These are phyloP conservation scores for Fraxinus platypoda DNA, from an alignment of 305 asterid species.

Conservation along the genomic window DNA sequence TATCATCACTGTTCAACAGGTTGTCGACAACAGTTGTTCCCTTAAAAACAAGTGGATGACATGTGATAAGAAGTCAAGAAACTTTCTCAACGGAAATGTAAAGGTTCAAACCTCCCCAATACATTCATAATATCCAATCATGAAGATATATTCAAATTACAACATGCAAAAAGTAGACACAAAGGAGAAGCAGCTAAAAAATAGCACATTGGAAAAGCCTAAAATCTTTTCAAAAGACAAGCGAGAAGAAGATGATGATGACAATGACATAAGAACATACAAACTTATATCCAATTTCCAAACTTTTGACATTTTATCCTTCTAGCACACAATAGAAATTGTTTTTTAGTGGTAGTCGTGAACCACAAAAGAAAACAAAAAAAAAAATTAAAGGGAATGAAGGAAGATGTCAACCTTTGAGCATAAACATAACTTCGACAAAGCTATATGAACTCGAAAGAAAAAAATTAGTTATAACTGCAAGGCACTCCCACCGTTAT, in stretches of 20 bases:
- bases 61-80: neutral
- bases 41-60: conserved; percentile 37
- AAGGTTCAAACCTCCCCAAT: neutral
- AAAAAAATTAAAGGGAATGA: neutral
- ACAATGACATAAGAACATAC: neutral
- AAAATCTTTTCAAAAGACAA: neutral
- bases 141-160: conserved; percentile 7
- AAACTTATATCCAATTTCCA: neutral
- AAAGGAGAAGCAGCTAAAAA: neutral
- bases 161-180: neutral
- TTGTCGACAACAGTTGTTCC: conserved; percentile 95
- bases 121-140: neutral
- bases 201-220: neutral
- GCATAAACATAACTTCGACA: conserved; percentile 15
- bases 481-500: neutral
- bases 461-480: neutral
- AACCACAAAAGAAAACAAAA: neutral
- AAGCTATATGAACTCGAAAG: neutral
- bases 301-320: neutral
- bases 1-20: conserved; percentile 86
- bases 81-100: neutral
- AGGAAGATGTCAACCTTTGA: neutral
- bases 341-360: neutral
- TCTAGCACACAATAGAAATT: neutral
- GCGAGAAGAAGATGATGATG: neutral